These are phyloP conservation scores for Heliamphora pulchella DNA, from an alignment of 179 eudicot genomes.

Conservation along the genomic window DNA sequence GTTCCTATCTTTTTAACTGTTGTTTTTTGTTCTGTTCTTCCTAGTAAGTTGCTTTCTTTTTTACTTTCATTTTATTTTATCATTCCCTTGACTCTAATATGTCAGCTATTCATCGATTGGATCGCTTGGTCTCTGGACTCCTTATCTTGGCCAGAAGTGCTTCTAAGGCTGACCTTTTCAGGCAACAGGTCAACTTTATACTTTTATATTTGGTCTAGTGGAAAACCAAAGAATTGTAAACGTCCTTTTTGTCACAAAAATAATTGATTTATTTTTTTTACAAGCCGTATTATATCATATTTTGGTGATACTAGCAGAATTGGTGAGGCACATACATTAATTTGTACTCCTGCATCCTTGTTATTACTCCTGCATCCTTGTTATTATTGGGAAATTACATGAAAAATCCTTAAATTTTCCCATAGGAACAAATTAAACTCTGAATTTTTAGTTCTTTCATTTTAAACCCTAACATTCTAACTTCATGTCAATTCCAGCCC, in stretches of 20 bases:
- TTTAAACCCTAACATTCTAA: no score
- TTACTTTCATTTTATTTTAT: neutral
- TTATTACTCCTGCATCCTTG: neutral
- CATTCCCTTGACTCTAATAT: conserved; percentile 37
- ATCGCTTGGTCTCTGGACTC: conserved; percentile 94
- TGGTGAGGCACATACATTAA: neutral
- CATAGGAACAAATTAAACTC: no score
- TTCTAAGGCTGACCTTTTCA: conserved; percentile 56
- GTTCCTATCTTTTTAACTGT: neutral
- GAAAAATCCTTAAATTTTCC: no score
- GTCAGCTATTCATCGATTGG: conserved; percentile 83
- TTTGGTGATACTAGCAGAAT: neutral
- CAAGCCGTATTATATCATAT: neutral
- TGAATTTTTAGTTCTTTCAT: no score
- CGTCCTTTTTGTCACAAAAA: neutral
- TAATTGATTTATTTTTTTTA: neutral
- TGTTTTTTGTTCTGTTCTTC: neutral
- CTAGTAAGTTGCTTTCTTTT: neutral
- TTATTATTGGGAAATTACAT: no score
- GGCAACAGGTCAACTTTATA: conserved; percentile 58
- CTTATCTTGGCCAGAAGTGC: conserved; percentile 74
- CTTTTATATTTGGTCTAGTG: neutral
- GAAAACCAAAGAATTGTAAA: neutral
- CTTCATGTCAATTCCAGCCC: no score
- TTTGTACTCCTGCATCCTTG: neutral